Conservation (phyloP, 139 green algal genomes). For the Asterochloris sp. region DNA sequence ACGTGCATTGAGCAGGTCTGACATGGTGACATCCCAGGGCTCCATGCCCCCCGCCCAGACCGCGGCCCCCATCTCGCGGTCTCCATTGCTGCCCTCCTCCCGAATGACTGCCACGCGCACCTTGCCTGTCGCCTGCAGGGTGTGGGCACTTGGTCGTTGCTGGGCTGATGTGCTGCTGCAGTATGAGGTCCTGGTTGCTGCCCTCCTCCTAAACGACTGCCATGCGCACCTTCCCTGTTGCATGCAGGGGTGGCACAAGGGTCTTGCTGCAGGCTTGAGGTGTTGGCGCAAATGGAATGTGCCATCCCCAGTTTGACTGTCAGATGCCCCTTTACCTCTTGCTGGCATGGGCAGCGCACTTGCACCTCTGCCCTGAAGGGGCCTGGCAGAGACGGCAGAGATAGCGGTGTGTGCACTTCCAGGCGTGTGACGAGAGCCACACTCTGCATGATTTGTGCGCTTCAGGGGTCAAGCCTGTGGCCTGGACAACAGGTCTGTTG, state of each 20-base stretch:
- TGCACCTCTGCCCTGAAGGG: too few species aligned
- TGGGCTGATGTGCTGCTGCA: background rate
- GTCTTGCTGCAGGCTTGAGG: background rate
- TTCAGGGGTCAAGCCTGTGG: too few species aligned
- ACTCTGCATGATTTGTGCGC: too few species aligned
- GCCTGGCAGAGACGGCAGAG: too few species aligned
- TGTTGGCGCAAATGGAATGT: background rate
- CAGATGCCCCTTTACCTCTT: too few species aligned
- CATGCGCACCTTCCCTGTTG: conserved; percentile 52
- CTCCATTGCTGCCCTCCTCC: conserved; percentile 97
- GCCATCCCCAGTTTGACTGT: background rate
- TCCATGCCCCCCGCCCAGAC: conserved; percentile 84
- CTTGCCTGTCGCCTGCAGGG: conserved; percentile 16
- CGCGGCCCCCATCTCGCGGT: conserved; percentile 95
- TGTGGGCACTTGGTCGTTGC: too few species aligned
- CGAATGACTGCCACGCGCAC: conserved; percentile 86
- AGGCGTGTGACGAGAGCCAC: too few species aligned
- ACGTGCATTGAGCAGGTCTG: conserved; percentile 82
- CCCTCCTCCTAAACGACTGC: conserved; percentile 94
- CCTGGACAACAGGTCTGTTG: too few species aligned
- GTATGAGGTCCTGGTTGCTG: conserved; percentile 16
- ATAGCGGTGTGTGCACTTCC: too few species aligned
- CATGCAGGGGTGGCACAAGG: background rate
- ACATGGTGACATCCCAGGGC: conserved; percentile 98
- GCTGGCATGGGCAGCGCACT: too few species aligned